Evolutionary conservation across 169 alveolate genomes (phyloP), one percentile per base, ranked within the genome.

Genomic region (Cryptosporidium muris): DNA sequence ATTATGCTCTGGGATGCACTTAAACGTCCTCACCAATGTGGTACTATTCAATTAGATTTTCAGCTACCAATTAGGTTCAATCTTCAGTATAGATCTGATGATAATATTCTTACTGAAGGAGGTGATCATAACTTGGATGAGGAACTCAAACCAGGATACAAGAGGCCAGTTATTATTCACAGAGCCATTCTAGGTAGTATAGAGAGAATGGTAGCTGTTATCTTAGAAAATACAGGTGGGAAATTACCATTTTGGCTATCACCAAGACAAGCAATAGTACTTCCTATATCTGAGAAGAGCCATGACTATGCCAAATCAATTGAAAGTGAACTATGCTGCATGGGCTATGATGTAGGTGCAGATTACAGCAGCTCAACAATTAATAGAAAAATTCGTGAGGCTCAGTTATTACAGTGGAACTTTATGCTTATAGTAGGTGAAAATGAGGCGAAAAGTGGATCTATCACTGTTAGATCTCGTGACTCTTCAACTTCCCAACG

Each of bases 161-260:
- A 94, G 47, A 92, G 99, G 66, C 99, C 99, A 16, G 99, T 98
- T 12, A 97, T 98, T 34, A 95, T 98, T 45, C 99, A 98, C 88
- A 92, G 99, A 92, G 99, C 99, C n/a, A 97, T 98, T 54, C 91
- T 97, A 34, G 99, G 99, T 6, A 95, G 98, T 16, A 92, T 96
- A 38, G 99, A 97, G 85, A 93, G 99, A 82, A 95, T 95, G 92
- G 93, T 96, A 9, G 99, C 99, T 42, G 95, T 98, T 52, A 91
- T 97, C 34, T 91, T 94, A 36, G 99, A 98, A 85, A 99, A 98
- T 88, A 88, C 96, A 12, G 99, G 96, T 37, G 99, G 99, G 42
- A 97, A 97, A 90, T 93, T 97, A 93, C 99, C 99, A 6, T 98
- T 98, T 88, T 98, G 99, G 99, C 91, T 98, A 16, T 95, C 98